Percentiles rank a stretch among this genome's conserved stretches.
phyloP scores from a whole-genome alignment of 805 yeast species.

The Candida montana region DNA sequence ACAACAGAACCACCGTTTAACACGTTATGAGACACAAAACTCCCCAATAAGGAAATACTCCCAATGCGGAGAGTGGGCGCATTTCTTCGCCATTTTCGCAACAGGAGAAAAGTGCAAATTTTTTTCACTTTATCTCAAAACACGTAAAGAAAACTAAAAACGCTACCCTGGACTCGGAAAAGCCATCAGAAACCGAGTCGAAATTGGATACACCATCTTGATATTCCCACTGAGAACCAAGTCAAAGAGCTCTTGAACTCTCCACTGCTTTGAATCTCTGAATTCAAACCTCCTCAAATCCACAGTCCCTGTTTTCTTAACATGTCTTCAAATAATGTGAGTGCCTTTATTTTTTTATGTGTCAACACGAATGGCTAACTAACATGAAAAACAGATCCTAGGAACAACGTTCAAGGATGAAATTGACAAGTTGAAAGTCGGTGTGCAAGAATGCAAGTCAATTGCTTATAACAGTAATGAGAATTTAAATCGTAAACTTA shows the following conservation, averaged over 20 bases:
- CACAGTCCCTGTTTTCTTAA: neutral
- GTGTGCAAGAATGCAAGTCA: conserved; percentile 19
- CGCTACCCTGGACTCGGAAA: too few species aligned
- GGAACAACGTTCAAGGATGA: conserved; percentile 17
- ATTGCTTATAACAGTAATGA: conserved; percentile 19
- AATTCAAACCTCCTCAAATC: too few species aligned
- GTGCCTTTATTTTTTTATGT: neutral
- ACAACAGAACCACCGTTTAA: too few species aligned
- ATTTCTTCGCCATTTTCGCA: conserved; percentile 3
- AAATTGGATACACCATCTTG: too few species aligned
- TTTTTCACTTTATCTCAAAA: conserved; percentile 4
- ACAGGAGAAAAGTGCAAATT: conserved; percentile 5
- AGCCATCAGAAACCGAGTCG: too few species aligned
- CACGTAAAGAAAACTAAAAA: conserved; percentile 5
- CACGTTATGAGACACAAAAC: neutral
- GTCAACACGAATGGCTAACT: neutral
- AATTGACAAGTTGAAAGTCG: conserved; percentile 19
- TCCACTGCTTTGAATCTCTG: too few species aligned
- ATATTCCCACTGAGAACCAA: too few species aligned
- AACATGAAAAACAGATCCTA: conserved; percentile 1
- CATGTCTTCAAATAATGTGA: conserved; percentile 7
- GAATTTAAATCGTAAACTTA: conserved; percentile 18
- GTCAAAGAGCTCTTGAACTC: too few species aligned
- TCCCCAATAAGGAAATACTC: neutral
- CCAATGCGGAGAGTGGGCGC: neutral